Percentiles rank a stretch among this genome's conserved stretches.
Conservation (phyloP, 2,329 filamentous ascomycete species). For the Fonsecaea monophora region DNA sequence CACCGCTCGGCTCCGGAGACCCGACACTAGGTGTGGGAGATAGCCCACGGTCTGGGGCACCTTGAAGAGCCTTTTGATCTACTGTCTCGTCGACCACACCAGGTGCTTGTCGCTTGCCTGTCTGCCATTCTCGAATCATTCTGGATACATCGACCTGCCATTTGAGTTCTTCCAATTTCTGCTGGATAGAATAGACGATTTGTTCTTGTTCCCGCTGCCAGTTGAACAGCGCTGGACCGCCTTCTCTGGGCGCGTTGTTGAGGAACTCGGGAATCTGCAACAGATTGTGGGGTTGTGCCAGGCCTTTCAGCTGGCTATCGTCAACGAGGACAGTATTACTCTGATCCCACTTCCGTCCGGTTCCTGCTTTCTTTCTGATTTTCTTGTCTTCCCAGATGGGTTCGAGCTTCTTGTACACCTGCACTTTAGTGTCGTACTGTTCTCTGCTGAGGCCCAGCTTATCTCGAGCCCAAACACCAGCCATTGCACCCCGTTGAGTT, state of each 20-base stretch:
- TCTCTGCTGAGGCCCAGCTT: conserved; percentile 68
- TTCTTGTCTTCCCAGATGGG: conserved; percentile 68
- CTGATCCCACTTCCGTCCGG: conserved; percentile 69
- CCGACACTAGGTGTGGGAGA: conserved; percentile 26
- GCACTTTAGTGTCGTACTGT: conserved; percentile 74
- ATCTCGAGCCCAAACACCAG: conserved; percentile 80
- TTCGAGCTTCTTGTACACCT: conserved; percentile 87
- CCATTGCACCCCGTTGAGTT: conserved; percentile 61
- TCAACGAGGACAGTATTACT: conserved; percentile 89
- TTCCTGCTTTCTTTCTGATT: conserved; percentile 53
- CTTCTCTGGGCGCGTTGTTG: conserved; percentile 35
- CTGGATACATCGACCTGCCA: conserved; percentile 58
- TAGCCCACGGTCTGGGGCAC: conserved; percentile 7
- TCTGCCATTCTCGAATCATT: conserved; percentile 48
- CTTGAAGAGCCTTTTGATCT: conserved; percentile 33
- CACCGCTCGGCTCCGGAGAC: conserved; percentile 1
- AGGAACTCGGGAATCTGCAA: conserved; percentile 80
- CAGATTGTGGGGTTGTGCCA: conserved; percentile 82
- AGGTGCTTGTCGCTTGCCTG: conserved; percentile 28
- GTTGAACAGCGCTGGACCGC: conserved; percentile 48
- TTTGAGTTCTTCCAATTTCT: conserved; percentile 60
- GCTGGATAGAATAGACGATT: conserved; percentile 58
- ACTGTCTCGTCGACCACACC: conserved; percentile 35
- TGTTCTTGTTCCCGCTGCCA: conserved; percentile 49
- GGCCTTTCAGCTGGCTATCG: conserved; percentile 80